Conservation (phyloP, 176 grass and related monocot genomes). For the Oryza coarctata region DNA sequence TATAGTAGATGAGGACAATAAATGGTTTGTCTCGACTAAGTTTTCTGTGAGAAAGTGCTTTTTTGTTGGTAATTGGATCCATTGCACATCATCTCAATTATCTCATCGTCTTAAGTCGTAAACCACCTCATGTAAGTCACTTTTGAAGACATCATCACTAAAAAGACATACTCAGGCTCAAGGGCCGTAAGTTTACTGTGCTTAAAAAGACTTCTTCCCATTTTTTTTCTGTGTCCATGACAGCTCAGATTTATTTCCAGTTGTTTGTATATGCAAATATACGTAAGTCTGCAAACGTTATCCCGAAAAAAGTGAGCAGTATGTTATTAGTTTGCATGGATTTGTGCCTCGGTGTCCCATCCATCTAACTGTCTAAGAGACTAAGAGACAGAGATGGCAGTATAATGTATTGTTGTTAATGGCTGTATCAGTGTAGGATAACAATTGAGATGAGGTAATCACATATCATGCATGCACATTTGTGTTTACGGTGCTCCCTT, state of each 20-base stretch:
- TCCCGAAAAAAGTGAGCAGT: background rate
- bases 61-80: too few relatives aligned
- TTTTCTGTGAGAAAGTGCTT: background rate
- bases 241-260: background rate
- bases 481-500: background rate
- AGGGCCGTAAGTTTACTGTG: too few relatives aligned
- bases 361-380: background rate
- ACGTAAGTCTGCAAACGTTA: background rate
- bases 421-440: background rate
- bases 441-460: background rate
- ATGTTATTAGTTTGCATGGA: background rate
- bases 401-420: too few relatives aligned
- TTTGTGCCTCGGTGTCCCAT: background rate
- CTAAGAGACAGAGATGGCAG: background rate
- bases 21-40: background rate
- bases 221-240: background rate
- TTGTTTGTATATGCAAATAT: background rate
- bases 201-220: background rate
- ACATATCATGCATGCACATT: background rate
- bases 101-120: too few relatives aligned
- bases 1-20: too few relatives aligned
- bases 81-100: too few relatives aligned
- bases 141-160: background rate
- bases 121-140: background rate
- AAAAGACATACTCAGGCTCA: too few relatives aligned